Conservation (phyloP, 768 basidiomycete genomes). For the Amanita pallidorosea region DNA sequence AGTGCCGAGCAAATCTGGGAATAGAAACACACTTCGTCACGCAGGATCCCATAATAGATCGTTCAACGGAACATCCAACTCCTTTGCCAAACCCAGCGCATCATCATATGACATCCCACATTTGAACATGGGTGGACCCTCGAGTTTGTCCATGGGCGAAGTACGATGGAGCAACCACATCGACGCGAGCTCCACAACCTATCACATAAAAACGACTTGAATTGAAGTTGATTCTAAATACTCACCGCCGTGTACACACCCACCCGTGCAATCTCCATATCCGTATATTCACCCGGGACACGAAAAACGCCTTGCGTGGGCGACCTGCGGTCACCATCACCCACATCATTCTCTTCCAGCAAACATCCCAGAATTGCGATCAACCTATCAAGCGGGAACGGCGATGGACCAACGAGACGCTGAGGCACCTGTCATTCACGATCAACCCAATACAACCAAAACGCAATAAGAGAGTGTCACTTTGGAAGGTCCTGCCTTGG, state of each 20-base stretch:
- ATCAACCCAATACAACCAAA: neutral
- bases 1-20: too few relatives aligned
- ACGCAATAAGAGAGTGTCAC: constrained; percentile 12
- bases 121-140: constrained; percentile 65
- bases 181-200: constrained; percentile 60
- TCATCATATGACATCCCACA: constrained; percentile 57
- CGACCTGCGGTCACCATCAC: constrained; percentile 21
- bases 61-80: constrained; percentile 47
- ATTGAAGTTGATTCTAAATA: constrained; percentile 1
- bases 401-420: constrained; percentile 64
- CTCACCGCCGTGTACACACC: constrained; percentile 50
- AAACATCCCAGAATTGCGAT: constrained; percentile 72
- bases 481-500: constrained; percentile 33
- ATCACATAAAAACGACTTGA: neutral
- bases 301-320: constrained; percentile 34
- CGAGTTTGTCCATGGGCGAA: constrained; percentile 48
- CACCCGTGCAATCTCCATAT: constrained; percentile 59
- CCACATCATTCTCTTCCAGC: constrained; percentile 60
- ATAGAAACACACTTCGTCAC: too few relatives aligned
- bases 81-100: constrained; percentile 42
- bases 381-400: constrained; percentile 73
- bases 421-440: constrained; percentile 46
- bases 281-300: constrained; percentile 61
- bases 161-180: constrained; percentile 60
- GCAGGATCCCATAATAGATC: constrained; percentile 63